Evolutionary conservation across 2,329 filamentous ascomycete species (phyloP), one percentile per base, ranked within the genome.

Genomic region (Ustulina deusta): DNA sequence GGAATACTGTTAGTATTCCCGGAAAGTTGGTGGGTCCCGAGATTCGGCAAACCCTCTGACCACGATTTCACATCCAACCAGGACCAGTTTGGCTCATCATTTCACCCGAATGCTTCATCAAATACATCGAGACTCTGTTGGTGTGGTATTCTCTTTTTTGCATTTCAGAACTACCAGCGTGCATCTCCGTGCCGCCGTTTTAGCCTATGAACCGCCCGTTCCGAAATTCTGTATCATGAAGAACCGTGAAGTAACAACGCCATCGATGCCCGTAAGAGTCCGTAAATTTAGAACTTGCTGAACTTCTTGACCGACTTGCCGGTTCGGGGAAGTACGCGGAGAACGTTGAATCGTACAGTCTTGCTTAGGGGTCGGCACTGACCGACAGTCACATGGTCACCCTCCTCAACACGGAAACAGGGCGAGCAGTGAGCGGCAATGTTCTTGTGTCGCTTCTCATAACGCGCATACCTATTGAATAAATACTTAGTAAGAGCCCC

Each of bases 391-490:
- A 99, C 97, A 87, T 95, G 92, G 87, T 99, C 96, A 90, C 96
- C 97, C 84, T 98, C 95, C 89, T 97, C 93, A 79, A 98, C 94
- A 97, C 96, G 96, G 94, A 99, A 99, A 85, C 95, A 95, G 79
- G 96, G 96, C 75, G 94, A 97, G 81, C 98, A 95, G 90, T 99
- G 96, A 77, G 95, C 96, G 81, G 96, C 93, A 76, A 99, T 90
- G 91, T 99, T 99, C 92, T 97, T 97, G 93, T 99, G 96, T 85
- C 96, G 91, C 92, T 97, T 98, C 93, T 99, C 97, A 86, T 99
- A 99, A 91, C 96, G 93, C 83, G 93, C 89, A 91, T 99, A 99
- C 34, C 68, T 70, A 64, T 62, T 32, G 3, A 40, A 46, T 29
- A 34, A n/a, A 36, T 42, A 20, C 2, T 59, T 63, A 70, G 68